Evolutionary conservation across 805 yeast species (phyloP).

Genomic region (Zygotorulaspora sp.): DNA sequence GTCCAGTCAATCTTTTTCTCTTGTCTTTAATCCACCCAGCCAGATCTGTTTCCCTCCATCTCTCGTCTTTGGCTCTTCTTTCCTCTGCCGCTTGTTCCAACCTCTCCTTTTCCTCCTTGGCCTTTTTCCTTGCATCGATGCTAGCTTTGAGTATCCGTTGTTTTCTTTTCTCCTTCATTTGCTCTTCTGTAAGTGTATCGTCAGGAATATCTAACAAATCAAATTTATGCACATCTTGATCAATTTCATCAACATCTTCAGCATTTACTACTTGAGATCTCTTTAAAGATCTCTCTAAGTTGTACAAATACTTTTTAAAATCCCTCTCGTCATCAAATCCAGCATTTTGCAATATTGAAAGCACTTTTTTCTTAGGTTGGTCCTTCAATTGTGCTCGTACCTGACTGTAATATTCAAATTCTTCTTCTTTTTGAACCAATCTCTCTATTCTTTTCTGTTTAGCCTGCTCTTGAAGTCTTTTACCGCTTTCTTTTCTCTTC

Average conservation of each 20-base stretch:
- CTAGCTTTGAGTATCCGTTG: conserved; percentile 82
- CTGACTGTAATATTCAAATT: conserved; percentile 62
- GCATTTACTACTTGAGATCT: conserved; percentile 60
- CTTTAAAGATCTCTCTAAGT: conserved; percentile 64
- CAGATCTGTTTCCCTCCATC: conserved; percentile 73
- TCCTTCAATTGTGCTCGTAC: conserved; percentile 49
- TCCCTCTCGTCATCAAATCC: conserved; percentile 76
- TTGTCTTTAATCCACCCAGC: conserved; percentile 76
- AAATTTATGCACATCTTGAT: conserved; percentile 46
- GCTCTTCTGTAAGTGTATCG: conserved; percentile 72
- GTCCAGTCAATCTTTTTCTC: conserved; percentile 51
- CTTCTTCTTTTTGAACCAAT: conserved; percentile 73
- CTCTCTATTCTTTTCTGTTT: conserved; percentile 78
- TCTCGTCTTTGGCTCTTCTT: conserved; percentile 58
- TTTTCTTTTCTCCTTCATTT: conserved; percentile 78
- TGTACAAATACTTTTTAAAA: conserved; percentile 58
- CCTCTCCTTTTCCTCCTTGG: conserved; percentile 69
- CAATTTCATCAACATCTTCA: conserved; percentile 52
- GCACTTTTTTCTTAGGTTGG: conserved; percentile 50
- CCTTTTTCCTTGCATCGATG: conserved; percentile 80
- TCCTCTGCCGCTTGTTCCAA: conserved; percentile 58
- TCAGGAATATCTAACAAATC: conserved; percentile 83
- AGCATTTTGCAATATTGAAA: conserved; percentile 56
- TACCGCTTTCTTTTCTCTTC: conserved; percentile 78
- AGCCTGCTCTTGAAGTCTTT: conserved; percentile 88